These are phyloP conservation scores for Colletotrichum higginsianum DNA, from an alignment of 2,329 filamentous ascomycete genomes.

Conservation along the genomic window DNA sequence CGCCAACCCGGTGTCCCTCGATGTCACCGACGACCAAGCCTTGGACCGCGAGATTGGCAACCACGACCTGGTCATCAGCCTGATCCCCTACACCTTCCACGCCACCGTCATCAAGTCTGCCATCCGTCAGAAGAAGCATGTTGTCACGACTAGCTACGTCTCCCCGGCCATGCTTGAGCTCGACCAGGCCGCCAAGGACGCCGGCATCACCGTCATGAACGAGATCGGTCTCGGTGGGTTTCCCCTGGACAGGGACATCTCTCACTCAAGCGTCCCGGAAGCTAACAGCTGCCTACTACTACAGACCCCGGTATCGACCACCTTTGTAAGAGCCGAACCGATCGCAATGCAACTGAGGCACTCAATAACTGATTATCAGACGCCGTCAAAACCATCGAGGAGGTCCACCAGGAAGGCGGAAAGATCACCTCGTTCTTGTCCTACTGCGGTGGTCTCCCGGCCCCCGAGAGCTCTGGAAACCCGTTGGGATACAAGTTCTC, in stretches of 20 bases:
- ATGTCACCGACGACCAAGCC: slow-evolving; percentile 82
- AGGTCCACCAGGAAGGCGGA: slow-evolving; percentile 88
- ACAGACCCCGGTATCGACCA: slow-evolving; percentile 81
- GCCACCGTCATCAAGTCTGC: slow-evolving; percentile 92
- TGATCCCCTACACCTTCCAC: slow-evolving; percentile 95
- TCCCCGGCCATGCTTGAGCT: slow-evolving; percentile 93
- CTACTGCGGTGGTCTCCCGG: slow-evolving; percentile 86
- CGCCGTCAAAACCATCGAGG: slow-evolving; percentile 88
- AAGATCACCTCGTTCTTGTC: slow-evolving; percentile 86
- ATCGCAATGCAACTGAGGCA: slow-evolving; percentile 55
- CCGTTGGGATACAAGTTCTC: slow-evolving; percentile 16
- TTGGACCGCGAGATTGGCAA: slow-evolving; percentile 87
- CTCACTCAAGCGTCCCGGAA: background rate
- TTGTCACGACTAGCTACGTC: slow-evolving; percentile 94
- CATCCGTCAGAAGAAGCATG: slow-evolving; percentile 93
- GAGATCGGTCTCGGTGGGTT: slow-evolving; percentile 80
- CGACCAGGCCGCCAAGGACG: slow-evolving; percentile 84
- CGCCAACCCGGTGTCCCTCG: slow-evolving; percentile 83
- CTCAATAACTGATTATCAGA: slow-evolving; percentile 64
- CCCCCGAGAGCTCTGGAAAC: slow-evolving; percentile 53
- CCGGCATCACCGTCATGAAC: slow-evolving; percentile 98
- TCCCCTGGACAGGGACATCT: background rate
- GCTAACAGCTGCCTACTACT: background rate
- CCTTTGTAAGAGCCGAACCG: slow-evolving; percentile 53
- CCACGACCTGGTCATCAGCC: slow-evolving; percentile 82